Evolutionary conservation across 495 filamentous ascomycete species (phyloP).

Genomic region (Echria macrotheca): DNA sequence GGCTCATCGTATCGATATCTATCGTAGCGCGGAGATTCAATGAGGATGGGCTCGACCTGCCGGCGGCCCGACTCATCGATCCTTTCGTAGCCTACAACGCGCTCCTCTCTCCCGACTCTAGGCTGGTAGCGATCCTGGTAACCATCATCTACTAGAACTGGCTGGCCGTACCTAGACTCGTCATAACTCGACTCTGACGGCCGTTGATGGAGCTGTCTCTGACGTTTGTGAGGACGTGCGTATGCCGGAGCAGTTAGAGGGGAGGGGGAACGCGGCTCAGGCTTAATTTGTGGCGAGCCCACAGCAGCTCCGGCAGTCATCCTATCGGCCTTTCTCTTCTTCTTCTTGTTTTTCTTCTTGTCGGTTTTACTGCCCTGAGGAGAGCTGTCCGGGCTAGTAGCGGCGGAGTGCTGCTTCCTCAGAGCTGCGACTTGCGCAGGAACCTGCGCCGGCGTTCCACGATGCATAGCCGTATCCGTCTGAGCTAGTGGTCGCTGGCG

Average conservation of each 20-base stretch:
- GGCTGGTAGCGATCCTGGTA: constrained; percentile 23
- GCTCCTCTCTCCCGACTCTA: constrained; percentile 19
- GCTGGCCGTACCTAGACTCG: constrained; percentile 33
- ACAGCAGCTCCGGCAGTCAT: constrained; percentile 31
- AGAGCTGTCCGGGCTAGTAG: constrained; percentile 49
- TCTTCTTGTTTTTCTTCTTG: constrained; percentile 46
- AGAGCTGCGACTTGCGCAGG: constrained; percentile 48
- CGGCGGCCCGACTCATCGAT: constrained; percentile 17
- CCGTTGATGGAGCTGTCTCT: constrained; percentile 46
- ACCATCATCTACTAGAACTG: constrained; percentile 16
- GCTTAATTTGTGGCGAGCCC: constrained; percentile 66
- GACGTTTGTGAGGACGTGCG: constrained; percentile 45
- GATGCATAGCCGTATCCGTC: constrained; percentile 23
- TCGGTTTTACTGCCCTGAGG: constrained; percentile 35
- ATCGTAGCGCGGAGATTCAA: constrained; percentile 28
- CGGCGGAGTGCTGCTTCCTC: constrained; percentile 36
- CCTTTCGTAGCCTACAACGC: constrained; percentile 24
- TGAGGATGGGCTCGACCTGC: constrained; percentile 17
- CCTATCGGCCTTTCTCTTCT: constrained; percentile 44
- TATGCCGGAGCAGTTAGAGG: constrained; percentile 55
- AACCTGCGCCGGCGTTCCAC: constrained; percentile 44
- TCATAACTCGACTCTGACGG: constrained; percentile 37
- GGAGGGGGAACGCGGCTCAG: constrained; percentile 80
- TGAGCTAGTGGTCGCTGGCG: constrained; percentile 51
- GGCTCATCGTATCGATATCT: constrained; percentile 33